Conservation (phyloP, 768 basidiomycete genomes). For the Ramaria rubella region DNA sequence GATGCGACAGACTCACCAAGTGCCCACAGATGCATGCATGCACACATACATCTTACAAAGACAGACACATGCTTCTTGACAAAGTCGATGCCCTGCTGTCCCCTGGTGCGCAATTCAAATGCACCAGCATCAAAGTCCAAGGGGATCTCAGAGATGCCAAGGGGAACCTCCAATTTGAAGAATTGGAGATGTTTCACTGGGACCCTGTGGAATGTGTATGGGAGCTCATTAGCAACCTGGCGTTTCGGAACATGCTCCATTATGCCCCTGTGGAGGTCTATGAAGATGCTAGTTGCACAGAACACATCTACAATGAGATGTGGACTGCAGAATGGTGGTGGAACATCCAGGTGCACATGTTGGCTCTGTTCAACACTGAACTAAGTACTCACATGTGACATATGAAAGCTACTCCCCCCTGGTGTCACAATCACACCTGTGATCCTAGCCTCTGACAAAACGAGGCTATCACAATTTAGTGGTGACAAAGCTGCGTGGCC, state of each 20-base stretch:
- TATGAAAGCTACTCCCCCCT: background rate
- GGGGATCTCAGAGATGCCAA: constrained; percentile 17
- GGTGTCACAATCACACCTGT: constrained; percentile 22
- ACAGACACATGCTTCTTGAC: background rate
- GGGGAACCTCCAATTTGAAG: constrained; percentile 9
- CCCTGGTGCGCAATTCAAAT: constrained; percentile 17
- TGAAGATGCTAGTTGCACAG: background rate
- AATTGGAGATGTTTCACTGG: constrained; percentile 24
- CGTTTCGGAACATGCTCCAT: background rate
- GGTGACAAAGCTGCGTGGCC: constrained; percentile 27
- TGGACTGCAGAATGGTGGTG: background rate
- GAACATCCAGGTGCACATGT: constrained; percentile 7
- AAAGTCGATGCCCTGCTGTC: background rate
- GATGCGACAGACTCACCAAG: no score
- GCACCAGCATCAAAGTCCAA: constrained; percentile 16
- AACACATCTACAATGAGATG: constrained; percentile 12
- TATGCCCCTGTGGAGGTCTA: constrained; percentile 12
- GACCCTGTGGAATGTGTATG: constrained; percentile 28
- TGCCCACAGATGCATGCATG: background rate
- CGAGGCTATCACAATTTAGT: constrained; percentile 17
- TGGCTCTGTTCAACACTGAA: background rate
- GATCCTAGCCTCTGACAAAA: constrained; percentile 26
- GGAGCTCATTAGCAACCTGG: constrained; percentile 27
- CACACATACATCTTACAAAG: background rate
- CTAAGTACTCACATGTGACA: no score